Conservation (phyloP, 345 rosid genomes). For the Bruguiera sexangula region DNA sequence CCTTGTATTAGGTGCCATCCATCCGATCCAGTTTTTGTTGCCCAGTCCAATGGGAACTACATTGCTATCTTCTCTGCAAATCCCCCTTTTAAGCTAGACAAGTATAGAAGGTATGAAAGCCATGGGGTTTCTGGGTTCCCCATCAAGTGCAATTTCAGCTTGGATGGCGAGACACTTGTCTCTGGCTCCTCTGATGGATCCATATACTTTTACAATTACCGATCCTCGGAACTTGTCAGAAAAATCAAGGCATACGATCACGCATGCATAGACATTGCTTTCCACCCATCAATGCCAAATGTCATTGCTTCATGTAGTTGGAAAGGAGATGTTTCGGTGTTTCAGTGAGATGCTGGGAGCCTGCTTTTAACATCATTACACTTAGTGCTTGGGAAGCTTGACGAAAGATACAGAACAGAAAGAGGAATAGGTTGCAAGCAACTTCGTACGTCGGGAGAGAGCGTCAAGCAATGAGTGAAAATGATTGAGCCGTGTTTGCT, state of each 20-base stretch:
- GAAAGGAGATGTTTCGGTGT: constrained; percentile 63
- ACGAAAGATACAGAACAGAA: not conserved
- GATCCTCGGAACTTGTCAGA: constrained; percentile 45
- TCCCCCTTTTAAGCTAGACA: constrained; percentile 82
- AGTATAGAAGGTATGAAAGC: constrained; percentile 63
- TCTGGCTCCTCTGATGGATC: constrained; percentile 81
- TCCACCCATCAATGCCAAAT: constrained; percentile 60
- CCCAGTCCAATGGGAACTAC: constrained; percentile 86
- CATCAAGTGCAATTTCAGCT: constrained; percentile 71
- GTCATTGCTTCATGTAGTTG: constrained; percentile 75
- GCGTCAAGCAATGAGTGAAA: not conserved
- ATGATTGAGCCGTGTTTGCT: not conserved
- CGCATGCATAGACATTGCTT: constrained; percentile 61
- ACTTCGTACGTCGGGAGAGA: not conserved
- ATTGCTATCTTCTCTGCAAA: constrained; percentile 72
- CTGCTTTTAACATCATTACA: not conserved
- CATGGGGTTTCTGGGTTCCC: constrained; percentile 84
- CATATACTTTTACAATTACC: constrained; percentile 49
- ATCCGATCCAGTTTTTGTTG: constrained; percentile 55
- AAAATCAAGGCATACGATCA: constrained; percentile 64
- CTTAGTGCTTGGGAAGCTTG: not conserved
- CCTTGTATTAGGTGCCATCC: constrained; percentile 72
- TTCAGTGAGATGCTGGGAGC: constrained; percentile 15
- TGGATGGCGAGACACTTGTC: constrained; percentile 58
- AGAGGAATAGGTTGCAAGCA: not conserved